Percentiles rank a stretch among this genome's conserved stretches.
phyloP scores from a whole-genome alignment of 768 basidiomycete species.

The Tricholoma matsutake region DNA sequence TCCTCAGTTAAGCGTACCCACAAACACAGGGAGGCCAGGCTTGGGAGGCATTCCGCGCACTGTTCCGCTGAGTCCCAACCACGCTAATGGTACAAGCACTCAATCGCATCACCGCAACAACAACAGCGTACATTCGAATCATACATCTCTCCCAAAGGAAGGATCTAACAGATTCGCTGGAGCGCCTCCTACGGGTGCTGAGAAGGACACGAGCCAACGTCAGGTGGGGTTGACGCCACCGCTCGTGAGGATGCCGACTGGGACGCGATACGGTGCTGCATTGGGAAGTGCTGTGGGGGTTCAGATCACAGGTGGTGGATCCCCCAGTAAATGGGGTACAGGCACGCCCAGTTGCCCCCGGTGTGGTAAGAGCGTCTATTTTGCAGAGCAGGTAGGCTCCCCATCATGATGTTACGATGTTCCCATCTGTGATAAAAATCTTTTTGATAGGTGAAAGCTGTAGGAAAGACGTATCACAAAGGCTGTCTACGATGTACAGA shows the following conservation, averaged over 20 bases:
- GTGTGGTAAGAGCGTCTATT: conserved; percentile 78
- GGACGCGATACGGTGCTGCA: conserved; percentile 64
- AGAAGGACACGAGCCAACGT: neutral
- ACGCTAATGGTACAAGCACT: conserved; percentile 12
- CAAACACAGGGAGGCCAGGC: conserved; percentile 47
- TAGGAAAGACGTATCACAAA: conserved; percentile 80
- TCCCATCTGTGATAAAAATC: conserved; percentile 2
- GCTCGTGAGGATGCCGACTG: conserved; percentile 44
- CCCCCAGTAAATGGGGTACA: conserved; percentile 50
- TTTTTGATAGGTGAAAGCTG: conserved; percentile 69
- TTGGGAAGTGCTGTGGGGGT: conserved; percentile 35
- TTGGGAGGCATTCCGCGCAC: conserved; percentile 51
- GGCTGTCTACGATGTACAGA: conserved; percentile 73
- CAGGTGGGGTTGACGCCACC: conserved; percentile 11
- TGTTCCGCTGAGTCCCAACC: conserved; percentile 42
- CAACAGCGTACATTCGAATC: conserved; percentile 21
- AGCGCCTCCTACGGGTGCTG: conserved; percentile 9
- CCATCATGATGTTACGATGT: neutral
- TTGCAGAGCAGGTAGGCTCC: conserved; percentile 68
- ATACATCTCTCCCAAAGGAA: neutral
- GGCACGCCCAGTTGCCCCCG: conserved; percentile 63
- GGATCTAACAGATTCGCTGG: conserved; percentile 1
- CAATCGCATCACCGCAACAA: conserved; percentile 15
- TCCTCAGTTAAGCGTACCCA: conserved; percentile 22
- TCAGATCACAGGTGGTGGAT: conserved; percentile 34